phyloP scores from a whole-genome alignment of 208 protist species.

The Leishmania lainsoni region DNA sequence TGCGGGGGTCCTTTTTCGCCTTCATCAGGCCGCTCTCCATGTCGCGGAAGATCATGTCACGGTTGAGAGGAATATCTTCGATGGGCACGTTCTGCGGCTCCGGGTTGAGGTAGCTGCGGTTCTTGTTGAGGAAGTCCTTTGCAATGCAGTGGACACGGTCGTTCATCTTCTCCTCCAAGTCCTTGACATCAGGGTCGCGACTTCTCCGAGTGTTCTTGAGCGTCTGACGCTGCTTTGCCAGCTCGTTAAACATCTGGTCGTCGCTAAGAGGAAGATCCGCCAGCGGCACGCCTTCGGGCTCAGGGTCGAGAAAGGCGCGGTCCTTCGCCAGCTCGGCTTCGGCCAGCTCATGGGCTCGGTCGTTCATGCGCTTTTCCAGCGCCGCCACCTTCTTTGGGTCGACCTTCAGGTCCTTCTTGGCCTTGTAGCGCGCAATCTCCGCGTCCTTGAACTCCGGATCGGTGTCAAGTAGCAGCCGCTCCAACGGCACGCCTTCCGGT shows the following conservation, averaged over 20 bases:
- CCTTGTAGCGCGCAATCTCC: constrained; percentile 71
- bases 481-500: constrained; percentile 69
- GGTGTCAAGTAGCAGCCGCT: constrained; percentile 68
- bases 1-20: constrained; percentile 57
- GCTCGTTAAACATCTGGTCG: constrained; percentile 65
- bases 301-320: constrained; percentile 68
- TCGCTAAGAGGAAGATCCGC: constrained; percentile 55
- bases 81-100: constrained; percentile 71
- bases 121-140: constrained; percentile 58
- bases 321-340: constrained; percentile 61
- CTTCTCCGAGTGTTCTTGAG: constrained; percentile 55
- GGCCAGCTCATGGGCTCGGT: constrained; percentile 57
- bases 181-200: constrained; percentile 44
- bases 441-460: constrained; percentile 79
- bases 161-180: constrained; percentile 81
- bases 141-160: constrained; percentile 69
- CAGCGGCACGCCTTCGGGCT: constrained; percentile 85
- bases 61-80: constrained; percentile 65
- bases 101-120: constrained; percentile 70
- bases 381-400: constrained; percentile 43
- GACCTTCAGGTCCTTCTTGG: constrained; percentile 48
- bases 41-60: constrained; percentile 72
- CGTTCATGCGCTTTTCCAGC: constrained; percentile 61
- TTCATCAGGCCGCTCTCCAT: constrained; percentile 74
- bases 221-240: constrained; percentile 70